phyloP scores from a whole-genome alignment of 768 basidiomycete genomes.

The Phaeotremella skinneri region DNA sequence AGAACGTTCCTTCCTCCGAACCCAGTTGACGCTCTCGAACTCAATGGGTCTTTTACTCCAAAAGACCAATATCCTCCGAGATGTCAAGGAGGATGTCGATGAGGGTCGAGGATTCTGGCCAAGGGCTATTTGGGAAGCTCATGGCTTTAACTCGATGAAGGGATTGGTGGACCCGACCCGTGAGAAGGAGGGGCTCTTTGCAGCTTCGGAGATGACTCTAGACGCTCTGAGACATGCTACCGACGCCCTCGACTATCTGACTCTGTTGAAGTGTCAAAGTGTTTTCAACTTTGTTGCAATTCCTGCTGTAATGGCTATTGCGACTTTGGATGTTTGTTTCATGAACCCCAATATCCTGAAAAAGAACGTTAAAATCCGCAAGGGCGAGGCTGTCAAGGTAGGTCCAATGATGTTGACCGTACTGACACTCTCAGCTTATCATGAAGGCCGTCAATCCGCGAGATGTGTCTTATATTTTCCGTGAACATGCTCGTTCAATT shows the following conservation, averaged over 20 bases:
- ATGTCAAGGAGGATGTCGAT: conserved; percentile 86
- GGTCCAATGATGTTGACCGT: conserved; percentile 43
- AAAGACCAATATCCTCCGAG: conserved; percentile 97
- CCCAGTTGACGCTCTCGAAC: conserved; percentile 83
- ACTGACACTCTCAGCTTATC: conserved; percentile 64
- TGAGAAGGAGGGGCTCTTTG: conserved; percentile 69
- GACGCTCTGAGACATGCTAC: conserved; percentile 80
- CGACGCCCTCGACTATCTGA: conserved; percentile 86
- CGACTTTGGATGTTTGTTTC: conserved; percentile 86
- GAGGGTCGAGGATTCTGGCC: conserved; percentile 91
- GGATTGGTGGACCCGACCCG: conserved; percentile 56
- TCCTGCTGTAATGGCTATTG: conserved; percentile 91
- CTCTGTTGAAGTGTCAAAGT: conserved; percentile 79
- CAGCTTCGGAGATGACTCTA: conserved; percentile 80
- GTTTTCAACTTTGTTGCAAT: conserved; percentile 96
- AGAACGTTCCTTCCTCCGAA: conserved; percentile 68
- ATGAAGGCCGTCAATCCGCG: conserved; percentile 87
- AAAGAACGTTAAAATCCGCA: conserved; percentile 89
- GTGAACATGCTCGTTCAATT: conserved; percentile 73
- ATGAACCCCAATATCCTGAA: conserved; percentile 87
- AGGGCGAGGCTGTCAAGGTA: conserved; percentile 80
- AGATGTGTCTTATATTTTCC: conserved; percentile 86
- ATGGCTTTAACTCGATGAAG: conserved; percentile 60
- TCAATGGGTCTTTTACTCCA: conserved; percentile 94
- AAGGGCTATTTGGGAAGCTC: conserved; percentile 79